phyloP scores from a whole-genome alignment of 2,329 filamentous ascomycete species.

The Helotiales sp. region DNA sequence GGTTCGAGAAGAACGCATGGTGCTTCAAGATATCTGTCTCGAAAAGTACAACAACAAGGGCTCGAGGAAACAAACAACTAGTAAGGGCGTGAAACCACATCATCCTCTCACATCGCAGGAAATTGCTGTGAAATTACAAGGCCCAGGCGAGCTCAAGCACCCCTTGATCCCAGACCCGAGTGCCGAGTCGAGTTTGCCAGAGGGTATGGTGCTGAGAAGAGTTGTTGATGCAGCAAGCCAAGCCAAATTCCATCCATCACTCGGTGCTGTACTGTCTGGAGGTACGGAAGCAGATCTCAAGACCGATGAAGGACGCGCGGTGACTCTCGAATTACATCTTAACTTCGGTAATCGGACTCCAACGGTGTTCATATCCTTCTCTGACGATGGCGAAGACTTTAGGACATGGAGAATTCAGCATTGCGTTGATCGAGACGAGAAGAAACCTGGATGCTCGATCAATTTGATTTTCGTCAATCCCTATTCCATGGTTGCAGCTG shows the following conservation, averaged over 20 bases:
- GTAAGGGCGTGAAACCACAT: background rate
- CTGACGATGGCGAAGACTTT: background rate
- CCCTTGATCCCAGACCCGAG: background rate
- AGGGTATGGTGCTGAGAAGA: background rate
- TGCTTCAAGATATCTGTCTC: background rate
- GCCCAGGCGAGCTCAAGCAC: background rate
- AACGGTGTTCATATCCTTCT: background rate
- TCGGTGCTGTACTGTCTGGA: background rate
- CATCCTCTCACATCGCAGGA: background rate
- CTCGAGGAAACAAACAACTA: background rate
- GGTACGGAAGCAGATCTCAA: background rate
- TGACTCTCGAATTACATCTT: background rate
- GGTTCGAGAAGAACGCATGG: background rate
- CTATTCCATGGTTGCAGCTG: background rate
- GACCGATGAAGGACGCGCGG: background rate
- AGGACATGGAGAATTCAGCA: background rate
- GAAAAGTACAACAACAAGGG: background rate
- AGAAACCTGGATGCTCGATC: background rate
- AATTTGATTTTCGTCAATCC: slow-evolving; percentile 4
- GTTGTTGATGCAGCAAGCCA: background rate
- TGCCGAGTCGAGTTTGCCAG: background rate
- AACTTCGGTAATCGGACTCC: background rate
- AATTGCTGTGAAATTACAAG: background rate
- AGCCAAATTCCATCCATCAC: background rate
- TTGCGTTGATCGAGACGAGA: background rate